Evolutionary conservation across 305 asterid species (phyloP).

Genomic region (Solanum hybrid): DNA sequence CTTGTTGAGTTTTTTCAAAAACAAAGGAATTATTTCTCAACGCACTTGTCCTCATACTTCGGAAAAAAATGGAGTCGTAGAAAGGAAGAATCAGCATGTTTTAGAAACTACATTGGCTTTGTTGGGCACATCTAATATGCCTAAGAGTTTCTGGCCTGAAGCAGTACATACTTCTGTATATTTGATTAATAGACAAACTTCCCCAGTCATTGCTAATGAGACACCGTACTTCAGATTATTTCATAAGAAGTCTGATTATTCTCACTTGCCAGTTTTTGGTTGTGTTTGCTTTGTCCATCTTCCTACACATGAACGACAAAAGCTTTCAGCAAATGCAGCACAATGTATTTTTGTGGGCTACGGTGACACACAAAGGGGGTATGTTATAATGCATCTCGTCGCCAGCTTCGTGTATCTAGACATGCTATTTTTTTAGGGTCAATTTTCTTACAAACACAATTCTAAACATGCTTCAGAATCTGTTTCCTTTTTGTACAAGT

Average conservation of each 20-base stretch:
- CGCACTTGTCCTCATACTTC: neutral
- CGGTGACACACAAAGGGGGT: neutral
- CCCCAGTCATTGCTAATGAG: neutral
- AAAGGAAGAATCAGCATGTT: neutral
- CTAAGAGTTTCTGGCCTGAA: neutral
- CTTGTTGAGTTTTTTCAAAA: neutral
- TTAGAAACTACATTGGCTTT: neutral
- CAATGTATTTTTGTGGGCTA: neutral
- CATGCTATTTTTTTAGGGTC: neutral
- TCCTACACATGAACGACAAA: neutral
- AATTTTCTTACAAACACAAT: neutral
- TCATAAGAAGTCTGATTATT: neutral
- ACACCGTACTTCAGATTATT: neutral
- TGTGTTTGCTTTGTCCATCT: neutral
- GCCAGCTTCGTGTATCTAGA: neutral
- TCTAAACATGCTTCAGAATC: neutral
- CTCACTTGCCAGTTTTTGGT: neutral
- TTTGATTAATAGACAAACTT: neutral
- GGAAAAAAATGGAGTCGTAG: neutral
- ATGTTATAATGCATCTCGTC: neutral
- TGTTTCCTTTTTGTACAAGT: neutral
- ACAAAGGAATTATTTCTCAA: neutral
- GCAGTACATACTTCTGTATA: neutral
- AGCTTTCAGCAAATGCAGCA: neutral
- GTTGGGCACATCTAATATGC: neutral